phyloP scores from a whole-genome alignment of 83 land plant genomes.

The Isoetes engelmannii region DNA sequence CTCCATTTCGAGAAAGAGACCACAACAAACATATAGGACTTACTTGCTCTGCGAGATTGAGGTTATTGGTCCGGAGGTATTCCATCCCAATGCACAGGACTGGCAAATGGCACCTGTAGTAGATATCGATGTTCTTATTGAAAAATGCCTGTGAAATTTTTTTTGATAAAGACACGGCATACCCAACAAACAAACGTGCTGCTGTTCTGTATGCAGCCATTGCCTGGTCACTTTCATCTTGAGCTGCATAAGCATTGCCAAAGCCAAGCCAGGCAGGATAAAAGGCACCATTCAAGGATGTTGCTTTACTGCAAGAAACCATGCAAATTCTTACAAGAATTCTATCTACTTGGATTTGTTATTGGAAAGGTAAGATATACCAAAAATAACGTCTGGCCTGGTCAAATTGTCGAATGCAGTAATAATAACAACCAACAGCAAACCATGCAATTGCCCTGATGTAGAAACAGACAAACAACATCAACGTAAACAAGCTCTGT shows the following conservation, averaged over 20 bases:
- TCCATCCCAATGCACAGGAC: slow-evolving; percentile 93
- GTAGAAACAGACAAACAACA: background rate
- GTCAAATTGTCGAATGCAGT: slow-evolving; percentile 84
- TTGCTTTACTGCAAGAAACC: slow-evolving; percentile 67
- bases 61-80: slow-evolving; percentile 89
- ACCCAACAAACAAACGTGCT: slow-evolving; percentile 95
- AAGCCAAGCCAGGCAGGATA: slow-evolving; percentile 93
- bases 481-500: no score
- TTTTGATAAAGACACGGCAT: slow-evolving; percentile 6
- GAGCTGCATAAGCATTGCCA: slow-evolving; percentile 93
- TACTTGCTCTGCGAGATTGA: slow-evolving; percentile 92
- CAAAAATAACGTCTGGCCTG: slow-evolving; percentile 83
- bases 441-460: slow-evolving; percentile 94
- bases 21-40: background rate
- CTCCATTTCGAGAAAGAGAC: no score
- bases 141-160: background rate
- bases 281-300: slow-evolving; percentile 76
- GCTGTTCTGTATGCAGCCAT: slow-evolving; percentile 88
- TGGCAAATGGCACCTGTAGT: slow-evolving; percentile 87
- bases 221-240: slow-evolving; percentile 97
- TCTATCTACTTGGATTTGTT: background rate
- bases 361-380: slow-evolving; percentile 23
- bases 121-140: background rate
- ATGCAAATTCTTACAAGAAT: background rate
- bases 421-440: slow-evolving; percentile 98